Base-by-base conservation (phyloP, 495 filamentous ascomycete species). In the Penicillium ucsense region DNA sequence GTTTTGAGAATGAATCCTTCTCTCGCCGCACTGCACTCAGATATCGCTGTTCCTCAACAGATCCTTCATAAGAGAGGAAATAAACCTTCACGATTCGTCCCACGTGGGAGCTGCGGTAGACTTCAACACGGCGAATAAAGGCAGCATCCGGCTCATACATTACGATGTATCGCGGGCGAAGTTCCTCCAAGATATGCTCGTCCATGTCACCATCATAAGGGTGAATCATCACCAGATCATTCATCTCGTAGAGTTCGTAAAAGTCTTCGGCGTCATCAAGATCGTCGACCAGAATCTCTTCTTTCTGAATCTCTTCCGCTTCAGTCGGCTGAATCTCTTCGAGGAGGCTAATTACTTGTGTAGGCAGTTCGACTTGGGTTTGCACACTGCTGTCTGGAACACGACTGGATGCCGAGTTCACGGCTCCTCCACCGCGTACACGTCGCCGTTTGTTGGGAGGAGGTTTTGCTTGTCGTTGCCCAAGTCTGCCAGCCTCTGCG, bases 61-160 rank as follows among this genome's bases (percentile, higher is more conserved):
- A 95, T 6, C 85, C 84, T 36, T 87, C 84, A 50, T 98, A 98
- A 61, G 91, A 97, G 70, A 97, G 81, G 58, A 97, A 96, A 64
- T 95, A 98, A 0, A 95, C 90, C 45, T 84, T 76, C 33, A 97
- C 84, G 57, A 89, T 90, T 31, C 89, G 74, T 57, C 94, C 86
- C 33, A 80, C 83, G 62, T 98, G 92, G 8, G 88, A 95, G 48
- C 88, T 94, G 35, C 94, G 83, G 64, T 97, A 98, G 4, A 96
- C 90, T 57, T 98, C 92, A 6, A 98, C 84, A 29, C 94, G 74
- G 34, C 94, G 82, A 54, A 96, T 94, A 63, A 98, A 98, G 4
- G 89, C 80, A n/a, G 89, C 78, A 55, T 96, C 90, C 11, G 94
- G 89, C 60, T 96, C 91, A 64, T 96, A 98, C 92, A 98, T 97